These are phyloP conservation scores for Dysphania ambrosioides DNA, from an alignment of 148 eudicot genomes.

Conservation along the genomic window DNA sequence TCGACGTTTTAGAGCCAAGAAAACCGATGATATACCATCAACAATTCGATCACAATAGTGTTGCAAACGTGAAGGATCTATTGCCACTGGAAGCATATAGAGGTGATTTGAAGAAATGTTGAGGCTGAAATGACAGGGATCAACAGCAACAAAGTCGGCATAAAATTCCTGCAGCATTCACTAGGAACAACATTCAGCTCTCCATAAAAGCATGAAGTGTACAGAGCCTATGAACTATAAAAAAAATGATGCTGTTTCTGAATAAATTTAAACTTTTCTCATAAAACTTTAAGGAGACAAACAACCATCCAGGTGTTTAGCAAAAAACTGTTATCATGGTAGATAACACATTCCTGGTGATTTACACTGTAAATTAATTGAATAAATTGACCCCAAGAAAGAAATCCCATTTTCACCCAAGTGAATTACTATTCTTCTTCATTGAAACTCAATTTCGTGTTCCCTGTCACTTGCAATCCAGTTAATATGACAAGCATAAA, in stretches of 20 bases:
- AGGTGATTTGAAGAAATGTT: constrained; percentile 70
- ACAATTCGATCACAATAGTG: constrained; percentile 78
- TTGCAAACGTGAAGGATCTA: constrained; percentile 74
- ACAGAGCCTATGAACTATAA: background rate
- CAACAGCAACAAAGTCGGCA: constrained; percentile 89
- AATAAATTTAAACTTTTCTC: background rate
- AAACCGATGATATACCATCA: constrained; percentile 88
- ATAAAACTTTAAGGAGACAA: background rate
- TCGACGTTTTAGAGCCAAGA: constrained; percentile 75
- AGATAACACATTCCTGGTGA: background rate
- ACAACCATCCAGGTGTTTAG: background rate
- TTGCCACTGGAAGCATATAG: constrained; percentile 92
- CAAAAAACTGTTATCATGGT: background rate
- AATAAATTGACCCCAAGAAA: background rate
- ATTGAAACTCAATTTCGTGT: background rate
- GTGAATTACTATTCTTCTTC: background rate
- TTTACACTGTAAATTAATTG: background rate
- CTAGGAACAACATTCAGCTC: constrained; percentile 11
- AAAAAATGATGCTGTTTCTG: background rate
- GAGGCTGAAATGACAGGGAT: constrained; percentile 77
- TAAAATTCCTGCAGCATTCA: constrained; percentile 68
- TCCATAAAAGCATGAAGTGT: background rate
- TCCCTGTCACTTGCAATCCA: too few species aligned
- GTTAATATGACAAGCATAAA: too few species aligned
- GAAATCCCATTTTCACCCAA: background rate